Evolutionary conservation across 164 flowering plant genomes (phyloP).

Genomic region (Cinnamomum micranthum): DNA sequence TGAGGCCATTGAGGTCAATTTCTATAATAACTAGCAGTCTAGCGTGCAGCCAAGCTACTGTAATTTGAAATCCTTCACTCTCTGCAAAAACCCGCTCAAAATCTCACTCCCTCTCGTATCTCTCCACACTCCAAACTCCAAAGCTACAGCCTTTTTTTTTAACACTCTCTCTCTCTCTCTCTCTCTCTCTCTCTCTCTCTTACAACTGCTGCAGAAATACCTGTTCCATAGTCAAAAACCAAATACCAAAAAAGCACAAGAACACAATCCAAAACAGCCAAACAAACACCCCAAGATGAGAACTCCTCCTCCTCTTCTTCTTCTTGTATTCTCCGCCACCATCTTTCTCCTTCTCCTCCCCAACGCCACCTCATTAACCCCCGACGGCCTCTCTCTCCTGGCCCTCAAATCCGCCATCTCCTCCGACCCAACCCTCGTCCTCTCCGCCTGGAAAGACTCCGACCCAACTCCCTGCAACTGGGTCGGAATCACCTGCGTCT

Average conservation of each 20-base stretch:
- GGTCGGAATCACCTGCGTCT: constrained; percentile 60
- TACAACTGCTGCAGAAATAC: not conserved
- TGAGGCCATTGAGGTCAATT: no score
- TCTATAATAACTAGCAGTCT: no score
- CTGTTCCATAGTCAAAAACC: not conserved
- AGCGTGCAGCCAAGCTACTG: not conserved
- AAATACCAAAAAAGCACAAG: not conserved
- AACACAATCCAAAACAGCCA: not conserved
- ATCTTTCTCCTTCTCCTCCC: constrained; percentile 11
- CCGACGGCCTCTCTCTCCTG: constrained; percentile 87
- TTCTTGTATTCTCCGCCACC: constrained; percentile 2
- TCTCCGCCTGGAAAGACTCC: constrained; percentile 57
- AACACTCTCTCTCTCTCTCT: not conserved
- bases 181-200: not conserved
- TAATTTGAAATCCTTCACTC: not conserved
- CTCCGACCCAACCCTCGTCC: constrained; percentile 50
- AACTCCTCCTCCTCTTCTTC: not conserved
- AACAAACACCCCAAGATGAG: not conserved
- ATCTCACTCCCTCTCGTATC: not conserved
- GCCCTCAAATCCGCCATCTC: constrained; percentile 83
- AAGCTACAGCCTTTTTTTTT: not conserved
- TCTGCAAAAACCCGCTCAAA: not conserved
- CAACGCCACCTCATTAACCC: constrained; percentile 37
- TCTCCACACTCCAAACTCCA: not conserved
- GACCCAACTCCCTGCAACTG: constrained; percentile 72